These are phyloP conservation scores for Myotisia sp. DNA, from an alignment of 2,329 filamentous ascomycete genomes.

Conservation along the genomic window DNA sequence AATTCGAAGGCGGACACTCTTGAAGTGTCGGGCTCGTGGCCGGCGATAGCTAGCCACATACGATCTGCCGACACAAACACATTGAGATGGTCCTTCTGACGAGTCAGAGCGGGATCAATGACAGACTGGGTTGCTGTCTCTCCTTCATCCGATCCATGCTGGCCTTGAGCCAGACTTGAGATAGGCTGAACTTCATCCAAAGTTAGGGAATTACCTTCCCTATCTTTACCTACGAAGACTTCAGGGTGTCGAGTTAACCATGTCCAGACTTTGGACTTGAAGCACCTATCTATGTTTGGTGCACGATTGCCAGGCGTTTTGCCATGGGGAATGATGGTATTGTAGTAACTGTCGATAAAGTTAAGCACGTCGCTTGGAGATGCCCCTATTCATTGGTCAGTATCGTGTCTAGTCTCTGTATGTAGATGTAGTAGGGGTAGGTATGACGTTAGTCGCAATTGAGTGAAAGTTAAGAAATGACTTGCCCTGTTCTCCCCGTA, in stretches of 20 bases:
- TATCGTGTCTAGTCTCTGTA: neutral
- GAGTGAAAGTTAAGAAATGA: constrained; percentile 12
- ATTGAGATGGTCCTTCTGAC: constrained; percentile 18
- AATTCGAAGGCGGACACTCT: constrained; percentile 43
- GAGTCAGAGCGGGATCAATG: neutral
- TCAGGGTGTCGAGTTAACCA: constrained; percentile 45
- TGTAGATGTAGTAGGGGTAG: neutral
- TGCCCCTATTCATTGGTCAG: constrained; percentile 18
- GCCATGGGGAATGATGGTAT: neutral
- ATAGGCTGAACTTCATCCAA: constrained; percentile 27
- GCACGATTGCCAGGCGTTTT: constrained; percentile 2
- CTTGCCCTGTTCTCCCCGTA: constrained; percentile 45
- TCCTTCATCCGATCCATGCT: no score
- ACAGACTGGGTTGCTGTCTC: constrained; percentile 6
- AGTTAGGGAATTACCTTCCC: constrained; percentile 27
- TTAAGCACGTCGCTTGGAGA: constrained; percentile 23
- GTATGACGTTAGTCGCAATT: neutral
- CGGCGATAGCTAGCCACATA: constrained; percentile 46
- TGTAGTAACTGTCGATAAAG: constrained; percentile 26
- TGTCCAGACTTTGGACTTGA: constrained; percentile 42
- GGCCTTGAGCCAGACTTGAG: no score
- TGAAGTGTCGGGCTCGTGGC: constrained; percentile 43
- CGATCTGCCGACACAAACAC: constrained; percentile 41
- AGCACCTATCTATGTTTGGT: constrained; percentile 32
- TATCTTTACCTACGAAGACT: constrained; percentile 35